Percentiles rank a stretch among this genome's conserved stretches.
phyloP scores from a whole-genome alignment of 2,329 filamentous ascomycete species.

The Arthroderma uncinatum region DNA sequence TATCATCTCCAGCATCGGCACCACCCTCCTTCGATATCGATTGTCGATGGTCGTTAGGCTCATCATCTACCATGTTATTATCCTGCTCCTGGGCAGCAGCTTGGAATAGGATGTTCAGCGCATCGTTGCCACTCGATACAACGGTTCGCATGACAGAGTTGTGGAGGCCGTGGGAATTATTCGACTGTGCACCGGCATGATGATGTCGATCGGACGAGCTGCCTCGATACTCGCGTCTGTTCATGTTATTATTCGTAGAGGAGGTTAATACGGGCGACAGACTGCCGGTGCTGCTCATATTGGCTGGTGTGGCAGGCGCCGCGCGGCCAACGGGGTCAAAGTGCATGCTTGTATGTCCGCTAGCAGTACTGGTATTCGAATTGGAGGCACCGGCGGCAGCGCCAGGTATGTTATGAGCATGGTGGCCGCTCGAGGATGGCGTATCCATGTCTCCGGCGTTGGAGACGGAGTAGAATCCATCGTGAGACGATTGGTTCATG shows the following conservation, averaged over 20 bases:
- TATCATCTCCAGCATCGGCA: neutral
- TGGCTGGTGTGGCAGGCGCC: slow-evolving; percentile 8
- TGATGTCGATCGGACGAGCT: slow-evolving; percentile 4
- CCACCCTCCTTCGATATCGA: neutral
- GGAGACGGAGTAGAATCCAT: neutral
- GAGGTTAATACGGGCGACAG: slow-evolving; percentile 10
- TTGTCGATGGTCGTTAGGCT: neutral
- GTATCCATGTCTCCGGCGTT: slow-evolving; percentile 7
- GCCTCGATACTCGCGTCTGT: neutral
- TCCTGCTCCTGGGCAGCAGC: slow-evolving; percentile 36
- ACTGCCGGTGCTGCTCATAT: slow-evolving; percentile 9
- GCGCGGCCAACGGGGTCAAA: slow-evolving; percentile 9
- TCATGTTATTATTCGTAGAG: neutral
- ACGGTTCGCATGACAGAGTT: slow-evolving; percentile 39
- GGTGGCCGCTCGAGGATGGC: slow-evolving; percentile 3
- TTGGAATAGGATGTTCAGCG: slow-evolving; percentile 43
- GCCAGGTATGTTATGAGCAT: neutral
- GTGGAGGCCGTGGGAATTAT: slow-evolving; percentile 25
- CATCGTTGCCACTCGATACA: slow-evolving; percentile 45
- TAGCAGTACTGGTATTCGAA: neutral
- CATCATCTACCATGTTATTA: slow-evolving; percentile 10
- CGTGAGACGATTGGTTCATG: slow-evolving; percentile 5
- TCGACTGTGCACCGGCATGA: neutral
- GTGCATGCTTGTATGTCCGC: slow-evolving; percentile 5
- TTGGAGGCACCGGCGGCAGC: neutral